Evolutionary conservation across 2,329 filamentous ascomycete species (phyloP).

Genomic region (Venturia carpophila): DNA sequence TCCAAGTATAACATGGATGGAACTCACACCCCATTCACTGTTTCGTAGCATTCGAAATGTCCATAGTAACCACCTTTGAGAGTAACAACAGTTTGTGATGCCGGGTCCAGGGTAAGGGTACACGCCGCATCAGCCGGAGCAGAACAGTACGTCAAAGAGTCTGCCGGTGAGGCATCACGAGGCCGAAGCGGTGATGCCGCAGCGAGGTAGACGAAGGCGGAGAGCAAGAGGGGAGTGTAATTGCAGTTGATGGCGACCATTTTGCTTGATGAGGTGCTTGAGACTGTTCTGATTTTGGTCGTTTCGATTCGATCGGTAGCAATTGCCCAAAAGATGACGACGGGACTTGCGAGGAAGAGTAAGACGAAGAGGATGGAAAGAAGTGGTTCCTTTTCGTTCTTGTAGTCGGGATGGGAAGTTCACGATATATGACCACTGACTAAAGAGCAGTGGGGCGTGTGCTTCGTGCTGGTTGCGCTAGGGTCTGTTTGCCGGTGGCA

Average conservation of each 20-base stretch:
- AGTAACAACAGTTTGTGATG: not conserved
- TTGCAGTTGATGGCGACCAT: constrained; percentile 1
- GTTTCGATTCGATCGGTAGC: not conserved
- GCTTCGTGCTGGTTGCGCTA: too few relatives aligned
- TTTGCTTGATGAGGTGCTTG: not conserved
- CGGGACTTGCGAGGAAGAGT: not conserved
- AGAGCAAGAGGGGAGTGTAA: not conserved
- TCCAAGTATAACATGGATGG: not conserved
- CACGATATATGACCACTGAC: too few relatives aligned
- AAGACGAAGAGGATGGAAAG: too few relatives aligned
- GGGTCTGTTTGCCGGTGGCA: too few relatives aligned
- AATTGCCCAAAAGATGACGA: not conserved
- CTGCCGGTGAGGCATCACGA: not conserved
- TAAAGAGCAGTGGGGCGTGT: too few relatives aligned
- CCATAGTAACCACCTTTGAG: not conserved
- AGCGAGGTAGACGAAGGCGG: not conserved
- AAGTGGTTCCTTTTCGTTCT: too few relatives aligned
- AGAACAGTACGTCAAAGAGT: constrained; percentile 2
- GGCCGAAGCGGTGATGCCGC: not conserved
- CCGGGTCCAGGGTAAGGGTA: not conserved
- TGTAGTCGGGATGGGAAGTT: too few relatives aligned
- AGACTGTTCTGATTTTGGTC: too few relatives aligned
- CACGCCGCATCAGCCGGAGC: not conserved
- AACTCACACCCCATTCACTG: not conserved
- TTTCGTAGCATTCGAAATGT: constrained; percentile 8